Evolutionary conservation across 202 grass and related monocot genomes (phyloP).

Genomic region (Carex sylvatica): DNA sequence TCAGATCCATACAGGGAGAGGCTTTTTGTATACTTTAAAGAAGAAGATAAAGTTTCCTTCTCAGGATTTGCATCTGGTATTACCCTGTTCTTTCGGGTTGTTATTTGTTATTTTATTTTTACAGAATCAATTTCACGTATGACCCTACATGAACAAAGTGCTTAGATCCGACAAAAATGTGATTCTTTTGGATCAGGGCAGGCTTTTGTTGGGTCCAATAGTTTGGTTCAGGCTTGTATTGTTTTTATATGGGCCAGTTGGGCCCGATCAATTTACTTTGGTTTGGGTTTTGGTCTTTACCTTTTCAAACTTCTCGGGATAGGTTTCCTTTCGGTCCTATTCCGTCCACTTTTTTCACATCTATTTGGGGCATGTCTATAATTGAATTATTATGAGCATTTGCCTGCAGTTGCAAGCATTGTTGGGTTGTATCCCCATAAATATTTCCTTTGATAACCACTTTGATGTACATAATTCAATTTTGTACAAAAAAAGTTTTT

Average conservation of each 20-base stretch:
- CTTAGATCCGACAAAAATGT: not conserved
- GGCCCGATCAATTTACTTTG: not conserved
- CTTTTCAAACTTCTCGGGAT: not conserved
- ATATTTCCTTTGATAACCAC: not conserved
- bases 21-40: slow-evolving; percentile 74
- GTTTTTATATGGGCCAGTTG: not conserved
- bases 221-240: not conserved
- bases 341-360: not conserved
- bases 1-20: slow-evolving; percentile 79
- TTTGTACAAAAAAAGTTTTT: not conserved
- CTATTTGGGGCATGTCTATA: not conserved
- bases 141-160: not conserved
- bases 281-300: not conserved
- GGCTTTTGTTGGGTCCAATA: not conserved
- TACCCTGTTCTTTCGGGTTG: slow-evolving; percentile 26
- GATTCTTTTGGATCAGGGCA: not conserved
- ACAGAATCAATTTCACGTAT: not conserved
- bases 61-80: slow-evolving; percentile 54
- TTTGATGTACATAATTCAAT: not conserved
- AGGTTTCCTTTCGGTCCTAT: not conserved
- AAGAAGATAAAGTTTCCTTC: slow-evolving; percentile 34
- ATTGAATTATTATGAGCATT: not conserved
- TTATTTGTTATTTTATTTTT: slow-evolving; percentile 9
- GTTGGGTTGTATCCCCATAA: not conserved
- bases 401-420: slow-evolving; percentile 2